Conservation (phyloP, 2,329 filamentous ascomycete genomes). For the Bipolaris bicolor region DNA sequence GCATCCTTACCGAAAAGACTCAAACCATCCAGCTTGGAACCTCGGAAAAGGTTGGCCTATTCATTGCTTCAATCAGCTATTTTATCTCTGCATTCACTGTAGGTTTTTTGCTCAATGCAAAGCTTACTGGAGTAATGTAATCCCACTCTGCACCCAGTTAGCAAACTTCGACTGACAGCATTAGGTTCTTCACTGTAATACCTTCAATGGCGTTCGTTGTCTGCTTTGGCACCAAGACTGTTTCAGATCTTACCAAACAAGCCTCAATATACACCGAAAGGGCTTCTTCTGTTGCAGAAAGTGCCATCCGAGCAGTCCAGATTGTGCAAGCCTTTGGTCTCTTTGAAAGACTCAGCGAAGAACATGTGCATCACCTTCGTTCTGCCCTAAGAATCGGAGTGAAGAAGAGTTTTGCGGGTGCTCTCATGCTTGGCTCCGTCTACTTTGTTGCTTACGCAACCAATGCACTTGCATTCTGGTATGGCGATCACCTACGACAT, state of each 20-base stretch:
- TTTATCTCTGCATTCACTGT: constrained; percentile 55
- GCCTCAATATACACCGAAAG: constrained; percentile 49
- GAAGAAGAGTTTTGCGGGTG: constrained; percentile 50
- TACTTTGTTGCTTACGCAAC: constrained; percentile 55
- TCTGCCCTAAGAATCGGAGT: constrained; percentile 47
- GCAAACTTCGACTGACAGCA: constrained; percentile 6
- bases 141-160: not conserved
- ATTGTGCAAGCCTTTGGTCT: constrained; percentile 58
- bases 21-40: constrained; percentile 55
- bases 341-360: constrained; percentile 48
- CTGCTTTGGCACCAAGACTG: constrained; percentile 49
- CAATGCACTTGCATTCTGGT: constrained; percentile 56
- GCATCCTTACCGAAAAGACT: constrained; percentile 54
- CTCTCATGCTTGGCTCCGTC: constrained; percentile 51
- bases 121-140: constrained; percentile 51
- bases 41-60: constrained; percentile 56
- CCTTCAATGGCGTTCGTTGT: constrained; percentile 56
- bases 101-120: constrained; percentile 53
- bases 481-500: constrained; percentile 45
- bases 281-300: constrained; percentile 54
- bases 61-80: constrained; percentile 54
- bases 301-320: constrained; percentile 54
- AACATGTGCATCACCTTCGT: constrained; percentile 46
- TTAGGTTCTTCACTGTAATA: constrained; percentile 54
- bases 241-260: constrained; percentile 50